Percentiles rank a stretch among this genome's conserved stretches.
Evolutionary conservation across 768 basidiomycete genomes (phyloP).

Genomic region (Mycena belliarum): DNA sequence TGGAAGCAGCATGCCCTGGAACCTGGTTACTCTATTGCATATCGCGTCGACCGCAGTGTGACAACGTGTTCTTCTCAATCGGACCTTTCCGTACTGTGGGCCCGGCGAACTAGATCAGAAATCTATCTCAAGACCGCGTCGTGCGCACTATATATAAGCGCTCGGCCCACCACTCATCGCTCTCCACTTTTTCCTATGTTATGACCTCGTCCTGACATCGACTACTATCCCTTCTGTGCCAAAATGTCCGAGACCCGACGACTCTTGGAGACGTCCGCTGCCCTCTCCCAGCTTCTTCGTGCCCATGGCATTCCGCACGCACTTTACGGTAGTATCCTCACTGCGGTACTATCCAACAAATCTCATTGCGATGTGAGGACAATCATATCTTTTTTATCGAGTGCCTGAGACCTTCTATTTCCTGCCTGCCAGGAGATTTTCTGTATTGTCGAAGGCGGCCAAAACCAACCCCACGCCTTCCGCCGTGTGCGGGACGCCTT

Average conservation of each 20-base stretch:
- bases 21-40: slow-evolving; percentile 20
- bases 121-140: slow-evolving; percentile 41
- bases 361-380: slow-evolving; percentile 60
- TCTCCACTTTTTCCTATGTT: slow-evolving; percentile 48
- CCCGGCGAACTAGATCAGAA: slow-evolving; percentile 40
- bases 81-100: slow-evolving; percentile 48
- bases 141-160: slow-evolving; percentile 50
- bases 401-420: slow-evolving; percentile 23
- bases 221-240: slow-evolving; percentile 27
- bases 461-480: slow-evolving; percentile 65
- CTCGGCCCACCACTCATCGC: slow-evolving; percentile 38
- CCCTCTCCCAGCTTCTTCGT: slow-evolving; percentile 67
- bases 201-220: slow-evolving; percentile 51
- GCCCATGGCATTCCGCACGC: slow-evolving; percentile 69
- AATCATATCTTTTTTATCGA: slow-evolving; percentile 28
- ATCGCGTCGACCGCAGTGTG: slow-evolving; percentile 37
- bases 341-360: slow-evolving; percentile 66
- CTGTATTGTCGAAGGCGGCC: slow-evolving; percentile 81
- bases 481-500: slow-evolving; percentile 79
- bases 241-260: slow-evolving; percentile 72
- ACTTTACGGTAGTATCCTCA: slow-evolving; percentile 75
- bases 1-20: slow-evolving; percentile 33
- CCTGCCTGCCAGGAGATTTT: slow-evolving; percentile 70
- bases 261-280: slow-evolving; percentile 74
- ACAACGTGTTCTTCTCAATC: slow-evolving; percentile 48